Evolutionary conservation across 805 yeast genomes (phyloP), one percentile per base, ranked within the genome.

Genomic region (Suhomyces emberorum): DNA sequence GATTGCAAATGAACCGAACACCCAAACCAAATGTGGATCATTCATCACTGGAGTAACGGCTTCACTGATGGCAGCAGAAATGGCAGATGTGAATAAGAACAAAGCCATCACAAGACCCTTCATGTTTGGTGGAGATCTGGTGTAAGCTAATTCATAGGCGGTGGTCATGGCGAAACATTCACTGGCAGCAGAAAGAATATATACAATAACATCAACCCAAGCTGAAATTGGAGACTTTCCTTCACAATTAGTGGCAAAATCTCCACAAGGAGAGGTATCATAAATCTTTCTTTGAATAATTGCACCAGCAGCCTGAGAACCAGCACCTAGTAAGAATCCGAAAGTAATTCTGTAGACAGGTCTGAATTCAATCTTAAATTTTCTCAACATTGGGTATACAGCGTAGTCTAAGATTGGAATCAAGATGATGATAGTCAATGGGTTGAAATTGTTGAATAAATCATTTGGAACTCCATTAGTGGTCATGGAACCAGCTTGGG

Each of bases 381-480:
- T 69, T 52, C 77, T 63, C 33, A 74, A 52, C 3, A 56, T 23
- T 41, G 81, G 80, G 46, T 75, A 75, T n/a, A 76, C 25, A 15
- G 55, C 34, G 42, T 65, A 57, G 48, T 76, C 77, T 48, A 74
- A 60, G 32, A 75, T 58, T 41, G 80, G 81, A 39, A 75, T 65
- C 40, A 71, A 57, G 32, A 74, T 61, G 42, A 75, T 72, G 47
- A 75, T 76, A 12, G 79, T 68, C 41, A 75, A 61, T 30, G 77
- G 78, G 47, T 76, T 75, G 59, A 76, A 73, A 49, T 73, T 74
- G 44, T 61, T 67, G 59, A 74, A 71, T 47, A 75, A 65, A 61
- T 76, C 80, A 48, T 75, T 75, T 41, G 79, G 79, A 46, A 76
- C 76, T 31, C 77, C 76, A 20, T 70, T 57, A 20, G 72, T 59